Evolutionary conservation across 345 rosid genomes (phyloP).

Genomic region (Angophora floribunda): DNA sequence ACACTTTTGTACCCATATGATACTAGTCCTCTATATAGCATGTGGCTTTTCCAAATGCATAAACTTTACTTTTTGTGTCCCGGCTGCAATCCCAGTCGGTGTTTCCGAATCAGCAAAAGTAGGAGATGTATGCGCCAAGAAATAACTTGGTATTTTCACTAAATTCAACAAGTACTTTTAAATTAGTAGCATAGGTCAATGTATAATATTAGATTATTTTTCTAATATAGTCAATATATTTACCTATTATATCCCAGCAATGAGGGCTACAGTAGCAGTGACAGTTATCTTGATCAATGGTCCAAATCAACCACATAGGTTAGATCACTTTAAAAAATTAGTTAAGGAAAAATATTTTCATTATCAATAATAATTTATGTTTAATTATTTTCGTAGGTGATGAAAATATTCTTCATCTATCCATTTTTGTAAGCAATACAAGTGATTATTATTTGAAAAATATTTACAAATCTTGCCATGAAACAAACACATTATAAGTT

Average conservation of each 20-base stretch:
- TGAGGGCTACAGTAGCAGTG: too few species aligned
- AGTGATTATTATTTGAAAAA: too few species aligned
- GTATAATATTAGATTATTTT: neutral
- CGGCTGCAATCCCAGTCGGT: neutral
- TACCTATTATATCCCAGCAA: neutral
- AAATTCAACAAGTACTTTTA: neutral
- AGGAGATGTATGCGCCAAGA: neutral
- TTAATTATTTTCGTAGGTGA: too few species aligned
- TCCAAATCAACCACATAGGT: too few species aligned
- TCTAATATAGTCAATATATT: neutral
- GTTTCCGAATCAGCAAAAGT: neutral
- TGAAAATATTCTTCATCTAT: too few species aligned
- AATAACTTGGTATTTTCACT: neutral
- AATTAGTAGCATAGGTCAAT: neutral
- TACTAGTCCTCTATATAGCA: neutral
- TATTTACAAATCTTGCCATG: too few species aligned
- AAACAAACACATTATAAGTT: too few species aligned
- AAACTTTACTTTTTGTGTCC: neutral
- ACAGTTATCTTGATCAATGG: too few species aligned
- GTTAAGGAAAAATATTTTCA: too few species aligned
- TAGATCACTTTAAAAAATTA: too few species aligned
- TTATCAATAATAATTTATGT: too few species aligned
- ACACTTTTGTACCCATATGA: neutral
- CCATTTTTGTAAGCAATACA: too few species aligned
- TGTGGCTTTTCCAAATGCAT: neutral